phyloP scores from a whole-genome alignment of 768 basidiomycete genomes.

The Serendipita sp. region DNA sequence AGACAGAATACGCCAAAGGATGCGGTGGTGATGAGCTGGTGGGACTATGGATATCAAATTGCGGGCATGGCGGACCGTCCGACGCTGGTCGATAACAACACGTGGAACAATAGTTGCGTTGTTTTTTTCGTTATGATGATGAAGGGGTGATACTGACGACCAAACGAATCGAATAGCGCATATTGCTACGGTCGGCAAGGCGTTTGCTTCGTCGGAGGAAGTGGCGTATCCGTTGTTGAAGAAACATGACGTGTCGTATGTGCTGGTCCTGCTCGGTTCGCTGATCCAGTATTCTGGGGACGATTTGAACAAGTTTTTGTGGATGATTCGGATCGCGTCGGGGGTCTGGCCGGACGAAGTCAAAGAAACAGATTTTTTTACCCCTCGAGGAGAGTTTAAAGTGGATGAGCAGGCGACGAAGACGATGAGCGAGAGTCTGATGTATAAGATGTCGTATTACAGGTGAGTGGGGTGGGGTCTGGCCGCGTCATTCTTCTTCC shows the following conservation, averaged over 20 bases:
- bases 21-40: conserved; percentile 97
- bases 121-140: not conserved
- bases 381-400: conserved; percentile 78
- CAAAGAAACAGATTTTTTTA: conserved; percentile 91
- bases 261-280: conserved; percentile 94
- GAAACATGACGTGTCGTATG: conserved; percentile 95
- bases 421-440: conserved; percentile 87
- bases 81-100: conserved; percentile 96
- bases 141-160: not conserved
- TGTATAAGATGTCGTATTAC: conserved; percentile 99
- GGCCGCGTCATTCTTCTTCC: not conserved
- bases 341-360: conserved; percentile 98
- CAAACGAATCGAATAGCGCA: conserved; percentile 53
- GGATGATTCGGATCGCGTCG: conserved; percentile 93
- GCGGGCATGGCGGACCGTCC: conserved; percentile 97
- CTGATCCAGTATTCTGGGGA: conserved; percentile 95
- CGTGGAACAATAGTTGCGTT: conserved; percentile 96
- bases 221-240: conserved; percentile 92
- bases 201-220: conserved; percentile 89
- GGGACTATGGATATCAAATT: conserved; percentile 99
- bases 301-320: conserved; percentile 99
- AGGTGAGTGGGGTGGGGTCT: conserved; percentile 33
- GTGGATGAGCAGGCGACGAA: conserved; percentile 72
- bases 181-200: conserved; percentile 97
- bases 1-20: conserved; percentile 87